These are phyloP conservation scores for Rostrohypoxylon terebratum DNA, from an alignment of 495 filamentous ascomycete species.

Conservation along the genomic window DNA sequence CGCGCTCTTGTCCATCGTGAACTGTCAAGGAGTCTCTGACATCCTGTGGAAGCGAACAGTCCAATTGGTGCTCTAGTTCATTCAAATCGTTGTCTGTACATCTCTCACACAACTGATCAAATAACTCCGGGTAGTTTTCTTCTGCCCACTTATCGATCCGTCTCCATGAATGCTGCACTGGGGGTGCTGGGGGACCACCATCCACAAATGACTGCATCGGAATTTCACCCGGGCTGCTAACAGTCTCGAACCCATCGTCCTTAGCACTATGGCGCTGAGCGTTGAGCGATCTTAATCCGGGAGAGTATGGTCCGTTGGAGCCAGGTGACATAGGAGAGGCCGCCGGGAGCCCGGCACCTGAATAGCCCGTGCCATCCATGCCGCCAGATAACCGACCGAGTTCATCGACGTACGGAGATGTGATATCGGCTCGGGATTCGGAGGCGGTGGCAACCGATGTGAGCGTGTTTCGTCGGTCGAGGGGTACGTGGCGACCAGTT, in stretches of 20 bases:
- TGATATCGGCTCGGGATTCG: conserved; percentile 80
- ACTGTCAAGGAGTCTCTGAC: conserved; percentile 89
- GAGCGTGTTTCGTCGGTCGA: conserved; percentile 75
- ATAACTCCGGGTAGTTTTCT: conserved; percentile 93
- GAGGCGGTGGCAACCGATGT: conserved; percentile 83
- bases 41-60: conserved; percentile 93
- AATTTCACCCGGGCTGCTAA: conserved; percentile 80
- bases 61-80: conserved; percentile 94
- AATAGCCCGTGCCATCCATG: conserved; percentile 60
- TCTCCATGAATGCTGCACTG: conserved; percentile 88
- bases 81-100: conserved; percentile 95
- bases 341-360: conserved; percentile 57
- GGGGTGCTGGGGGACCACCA: conserved; percentile 88
- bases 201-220: conserved; percentile 97
- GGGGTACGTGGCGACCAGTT: conserved; percentile 81
- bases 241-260: conserved; percentile 71
- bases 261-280: conserved; percentile 69
- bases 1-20: conserved; percentile 96
- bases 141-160: conserved; percentile 95
- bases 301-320: conserved; percentile 81
- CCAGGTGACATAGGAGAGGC: conserved; percentile 72
- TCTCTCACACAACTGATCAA: conserved; percentile 90
- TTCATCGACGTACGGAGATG: conserved; percentile 79
- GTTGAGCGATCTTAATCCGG: conserved; percentile 82
- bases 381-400: conserved; percentile 66